Evolutionary conservation across 129 eudicot genomes (phyloP).

Genomic region (Lactuca sativa): DNA sequence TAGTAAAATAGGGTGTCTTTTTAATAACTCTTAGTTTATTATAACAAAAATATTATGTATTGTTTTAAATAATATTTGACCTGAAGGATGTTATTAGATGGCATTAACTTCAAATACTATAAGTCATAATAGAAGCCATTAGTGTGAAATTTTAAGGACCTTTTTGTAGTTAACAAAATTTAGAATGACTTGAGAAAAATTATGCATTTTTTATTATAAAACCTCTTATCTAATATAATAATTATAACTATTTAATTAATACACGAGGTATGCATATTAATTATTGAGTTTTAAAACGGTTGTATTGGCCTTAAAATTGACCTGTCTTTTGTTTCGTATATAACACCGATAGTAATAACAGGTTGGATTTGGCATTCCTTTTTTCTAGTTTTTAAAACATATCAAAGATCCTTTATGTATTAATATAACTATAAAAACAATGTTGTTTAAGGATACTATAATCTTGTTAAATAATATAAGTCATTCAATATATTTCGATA

Average conservation of each 20-base stretch:
- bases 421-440: no score
- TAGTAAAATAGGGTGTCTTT: no score
- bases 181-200: not conserved
- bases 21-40: no score
- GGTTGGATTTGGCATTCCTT: not conserved
- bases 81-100: no score
- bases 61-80: no score
- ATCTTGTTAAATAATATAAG: no score
- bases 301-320: conserved; percentile 3
- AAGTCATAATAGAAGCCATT: no score
- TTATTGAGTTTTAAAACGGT: conserved; percentile 3
- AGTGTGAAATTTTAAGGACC: not conserved
- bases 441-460: no score
- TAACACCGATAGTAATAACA: not conserved
- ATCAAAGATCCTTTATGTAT: not conserved
- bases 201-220: not conserved
- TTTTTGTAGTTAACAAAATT: not conserved
- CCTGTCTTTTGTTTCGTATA: conserved; percentile 16
- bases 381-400: no score
- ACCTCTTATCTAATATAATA: not conserved
- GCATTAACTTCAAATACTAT: no score
- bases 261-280: conserved; percentile 4
- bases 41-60: no score
- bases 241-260: not conserved
- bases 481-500: no score